Evolutionary conservation across 2,329 filamentous ascomycete species (phyloP), one percentile per base, ranked within the genome.

Genomic region (Penicillium sp.): DNA sequence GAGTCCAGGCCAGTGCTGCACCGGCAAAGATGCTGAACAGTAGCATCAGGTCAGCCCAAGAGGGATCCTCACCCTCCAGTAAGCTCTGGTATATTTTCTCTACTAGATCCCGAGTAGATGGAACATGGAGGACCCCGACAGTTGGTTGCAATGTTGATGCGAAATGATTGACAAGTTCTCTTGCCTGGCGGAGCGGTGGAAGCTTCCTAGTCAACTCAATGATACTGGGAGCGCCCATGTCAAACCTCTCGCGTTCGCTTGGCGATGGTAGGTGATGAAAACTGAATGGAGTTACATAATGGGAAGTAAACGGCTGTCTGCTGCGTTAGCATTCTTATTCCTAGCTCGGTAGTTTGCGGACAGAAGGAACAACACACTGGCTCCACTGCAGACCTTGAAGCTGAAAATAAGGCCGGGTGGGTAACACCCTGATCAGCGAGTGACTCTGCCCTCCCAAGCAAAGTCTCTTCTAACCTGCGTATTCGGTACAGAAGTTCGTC

Each of bases 1-100:
- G 33, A 4, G 50, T 46, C 50, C 50, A 53, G 6, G 30, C 30
- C 10, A 53, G 32, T 4, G 47, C 40, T 11, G 47, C 35, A 5
- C 50, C 50, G 4, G 50, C 43, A 33, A 53, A 53, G 4, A 53
- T 41, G 23, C 35, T 33, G 25, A 50, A 50, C 2, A 48, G 21
- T 15, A 53, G 18, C 44, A 50, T 44, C n/a, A 50, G 26, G 5
- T 46, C 41, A 7, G 40, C 41, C 4, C 40, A 27, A 4, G 19
- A 32, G 6, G 50, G 47, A 6, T 42, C 29, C 25, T 48, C 38
- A 2, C 40, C 47, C 27, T 50, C 45, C 5, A 48, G 34, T 16
- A 53, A 27, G 11, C 36, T 32, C 31, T 47, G 26, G 26, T 53
- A 53, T 3, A 41, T 37, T 7, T 13, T 35, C 20, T 53, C 47